Evolutionary conservation across 2,329 filamentous ascomycete species (phyloP), one percentile per base, ranked within the genome.

Genomic region (Coniella lustricola): DNA sequence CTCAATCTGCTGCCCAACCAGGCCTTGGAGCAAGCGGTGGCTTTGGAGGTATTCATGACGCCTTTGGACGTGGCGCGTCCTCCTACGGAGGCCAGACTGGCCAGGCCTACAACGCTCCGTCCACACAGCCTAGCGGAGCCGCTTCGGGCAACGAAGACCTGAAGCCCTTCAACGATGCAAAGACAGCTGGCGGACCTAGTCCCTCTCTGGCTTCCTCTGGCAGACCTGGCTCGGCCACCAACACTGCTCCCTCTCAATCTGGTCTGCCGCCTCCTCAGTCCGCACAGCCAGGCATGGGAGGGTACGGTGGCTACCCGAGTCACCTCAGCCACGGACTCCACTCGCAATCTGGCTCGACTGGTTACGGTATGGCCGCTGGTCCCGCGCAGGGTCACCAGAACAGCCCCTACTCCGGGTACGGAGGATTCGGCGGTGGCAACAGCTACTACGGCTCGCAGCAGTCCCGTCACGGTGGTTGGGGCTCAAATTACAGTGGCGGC

Each of bases 211-310:
- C 69, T 22, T 73, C 73, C 38, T 74, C 75, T 20, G 69, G 67
- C n/a, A 76, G 78, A 14, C 78, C 78, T 7, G 77, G 77, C 39
- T 82, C 78, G 29, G 77, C 77, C 12, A 69, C 76, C 7, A 79
- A 79, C 63, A 73, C 69, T 46, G 69, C 67, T 2, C 67, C 76
- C 3, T 68, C 73, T 37, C 75, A 77, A 62, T 63, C 69, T 35
- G 76, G 77, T 22, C 73, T 81, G 10, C 78, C 77, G 3, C 76
- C 77, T 22, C 67, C 70, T 20, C 76, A 79, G 54, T 74, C 77
- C 36, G 67, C 64, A 55, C 76, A 75, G 51, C 75, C 77, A 63
- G 64, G 65, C 13, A 76, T 78, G 66, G 72, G 72, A 44, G 72
- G 67, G 38, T 81, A 81, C 57, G 72, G 71, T 42, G 74, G 70